These are phyloP conservation scores for Exophiala lecanii-corni DNA, from an alignment of 2,329 filamentous ascomycete species.

Conservation along the genomic window DNA sequence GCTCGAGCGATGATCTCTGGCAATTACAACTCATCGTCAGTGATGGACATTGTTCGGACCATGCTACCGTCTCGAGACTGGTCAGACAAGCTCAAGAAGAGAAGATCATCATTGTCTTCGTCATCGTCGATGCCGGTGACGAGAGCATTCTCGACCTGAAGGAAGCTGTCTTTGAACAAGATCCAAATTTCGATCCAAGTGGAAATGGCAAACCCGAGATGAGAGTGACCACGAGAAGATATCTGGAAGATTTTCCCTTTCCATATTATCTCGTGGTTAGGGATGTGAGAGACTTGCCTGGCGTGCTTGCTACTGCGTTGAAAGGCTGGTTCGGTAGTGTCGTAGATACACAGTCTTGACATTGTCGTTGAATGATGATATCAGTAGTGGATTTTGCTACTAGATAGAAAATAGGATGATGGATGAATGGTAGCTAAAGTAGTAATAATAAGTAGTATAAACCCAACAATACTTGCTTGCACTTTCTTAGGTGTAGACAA, in stretches of 20 bases:
- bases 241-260: slow-evolving; percentile 95
- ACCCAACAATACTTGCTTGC: too few species aligned
- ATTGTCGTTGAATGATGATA: too few species aligned
- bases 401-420: too few species aligned
- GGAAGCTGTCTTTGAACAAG: slow-evolving; percentile 74
- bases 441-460: too few species aligned
- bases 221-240: slow-evolving; percentile 76
- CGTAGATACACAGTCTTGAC: slow-evolving; percentile 35
- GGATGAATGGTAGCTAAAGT: too few species aligned
- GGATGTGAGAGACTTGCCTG: slow-evolving; percentile 84
- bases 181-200: slow-evolving; percentile 37
- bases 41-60: slow-evolving; percentile 87
- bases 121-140: slow-evolving; percentile 72
- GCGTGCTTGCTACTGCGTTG: slow-evolving; percentile 78
- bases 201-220: slow-evolving; percentile 51
- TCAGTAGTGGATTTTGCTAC: too few species aligned
- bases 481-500: too few species aligned
- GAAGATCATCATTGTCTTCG: slow-evolving; percentile 96
- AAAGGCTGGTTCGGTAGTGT: slow-evolving; percentile 91
- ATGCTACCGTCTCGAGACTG: slow-evolving; percentile 75
- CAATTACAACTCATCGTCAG: slow-evolving; percentile 90
- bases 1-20: slow-evolving; percentile 70
- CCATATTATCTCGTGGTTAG: slow-evolving; percentile 94
- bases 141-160: slow-evolving; percentile 75
- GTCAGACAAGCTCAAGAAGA: slow-evolving; percentile 87